Conservation (phyloP, 176 grass and related monocot genomes). For the Calamus simplicifolius region DNA sequence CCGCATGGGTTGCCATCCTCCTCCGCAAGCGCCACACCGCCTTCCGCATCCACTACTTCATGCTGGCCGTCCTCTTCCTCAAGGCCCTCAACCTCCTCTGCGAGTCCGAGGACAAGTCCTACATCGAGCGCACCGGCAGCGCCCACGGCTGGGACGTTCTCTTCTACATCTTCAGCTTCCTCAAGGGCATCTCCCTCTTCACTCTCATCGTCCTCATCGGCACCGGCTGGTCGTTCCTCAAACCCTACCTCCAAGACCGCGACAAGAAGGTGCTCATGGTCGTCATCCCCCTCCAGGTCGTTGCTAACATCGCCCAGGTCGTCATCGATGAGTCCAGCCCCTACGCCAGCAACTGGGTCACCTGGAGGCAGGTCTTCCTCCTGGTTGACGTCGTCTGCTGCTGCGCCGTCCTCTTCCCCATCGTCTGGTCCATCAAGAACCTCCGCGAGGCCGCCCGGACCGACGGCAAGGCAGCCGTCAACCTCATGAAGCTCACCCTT, state of each 20-base stretch:
- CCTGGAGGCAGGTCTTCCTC: constrained; percentile 6
- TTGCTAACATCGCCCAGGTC: constrained; percentile 1
- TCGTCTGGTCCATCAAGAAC: constrained; percentile 16
- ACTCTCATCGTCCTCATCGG: constrained; percentile 14
- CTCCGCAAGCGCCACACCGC: not conserved
- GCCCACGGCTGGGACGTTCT: constrained; percentile 10
- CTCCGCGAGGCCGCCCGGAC: constrained; percentile 5
- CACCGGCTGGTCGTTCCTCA: constrained; percentile 13
- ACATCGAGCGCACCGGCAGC: constrained; percentile 3
- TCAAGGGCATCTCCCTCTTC: constrained; percentile 11
- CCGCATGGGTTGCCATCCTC: not conserved
- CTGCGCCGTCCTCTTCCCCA: constrained; percentile 7
- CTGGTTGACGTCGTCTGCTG: constrained; percentile 7
- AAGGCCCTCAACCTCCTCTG: constrained; percentile 15
- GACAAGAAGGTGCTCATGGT: constrained; percentile 11
- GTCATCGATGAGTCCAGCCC: constrained; percentile 2
- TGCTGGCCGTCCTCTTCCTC: constrained; percentile 3
- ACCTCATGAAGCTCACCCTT: constrained; percentile 11
- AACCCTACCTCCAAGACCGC: constrained; percentile 4
- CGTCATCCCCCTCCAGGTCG: constrained; percentile 12
- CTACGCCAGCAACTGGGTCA: constrained; percentile 2
- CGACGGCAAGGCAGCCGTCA: constrained; percentile 3
- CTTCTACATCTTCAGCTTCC: constrained; percentile 14
- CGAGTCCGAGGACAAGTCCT: constrained; percentile 12
- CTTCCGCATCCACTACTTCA: constrained; percentile 11